Conservation (phyloP, 495 filamentous ascomycete genomes). For the Lindgomyces ingoldianus region DNA sequence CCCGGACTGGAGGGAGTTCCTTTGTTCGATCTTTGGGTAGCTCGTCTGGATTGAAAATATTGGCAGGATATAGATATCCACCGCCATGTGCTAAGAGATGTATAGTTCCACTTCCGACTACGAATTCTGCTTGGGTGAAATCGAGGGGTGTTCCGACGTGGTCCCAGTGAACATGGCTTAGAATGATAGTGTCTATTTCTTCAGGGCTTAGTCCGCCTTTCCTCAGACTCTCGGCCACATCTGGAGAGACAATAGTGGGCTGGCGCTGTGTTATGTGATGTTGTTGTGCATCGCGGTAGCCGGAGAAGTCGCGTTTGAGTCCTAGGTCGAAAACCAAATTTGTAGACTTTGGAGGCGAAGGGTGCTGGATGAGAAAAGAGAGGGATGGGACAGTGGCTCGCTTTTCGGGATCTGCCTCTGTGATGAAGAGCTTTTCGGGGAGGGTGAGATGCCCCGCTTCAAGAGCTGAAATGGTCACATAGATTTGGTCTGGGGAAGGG, state of each 20-base stretch:
- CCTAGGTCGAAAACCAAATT: constrained; percentile 56
- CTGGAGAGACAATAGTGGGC: constrained; percentile 45
- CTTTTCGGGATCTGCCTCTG: constrained; percentile 38
- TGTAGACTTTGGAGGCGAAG: constrained; percentile 18
- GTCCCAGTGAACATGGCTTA: constrained; percentile 58
- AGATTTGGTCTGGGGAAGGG: constrained; percentile 33
- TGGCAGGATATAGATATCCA: constrained; percentile 36
- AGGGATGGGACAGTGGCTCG: constrained; percentile 43
- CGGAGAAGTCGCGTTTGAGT: constrained; percentile 45
- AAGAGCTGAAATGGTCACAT: constrained; percentile 43
- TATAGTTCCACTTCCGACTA: constrained; percentile 52
- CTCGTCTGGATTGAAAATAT: constrained; percentile 42
- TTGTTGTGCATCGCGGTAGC: constrained; percentile 47
- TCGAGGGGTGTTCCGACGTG: constrained; percentile 53
- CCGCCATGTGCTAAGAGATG: constrained; percentile 45
- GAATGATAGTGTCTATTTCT: constrained; percentile 50
- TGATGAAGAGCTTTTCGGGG: constrained; percentile 41
- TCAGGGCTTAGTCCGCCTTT: constrained; percentile 37
- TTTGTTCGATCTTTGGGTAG: constrained; percentile 41
- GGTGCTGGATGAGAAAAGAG: constrained; percentile 43
- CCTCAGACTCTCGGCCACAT: constrained; percentile 45
- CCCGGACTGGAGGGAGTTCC: constrained; percentile 42
- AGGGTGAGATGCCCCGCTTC: constrained; percentile 45
- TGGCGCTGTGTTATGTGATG: constrained; percentile 47
- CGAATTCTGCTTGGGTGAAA: constrained; percentile 49